phyloP scores from a whole-genome alignment of 2,329 filamentous ascomycete genomes.

The Geoglossum cookeanum region DNA sequence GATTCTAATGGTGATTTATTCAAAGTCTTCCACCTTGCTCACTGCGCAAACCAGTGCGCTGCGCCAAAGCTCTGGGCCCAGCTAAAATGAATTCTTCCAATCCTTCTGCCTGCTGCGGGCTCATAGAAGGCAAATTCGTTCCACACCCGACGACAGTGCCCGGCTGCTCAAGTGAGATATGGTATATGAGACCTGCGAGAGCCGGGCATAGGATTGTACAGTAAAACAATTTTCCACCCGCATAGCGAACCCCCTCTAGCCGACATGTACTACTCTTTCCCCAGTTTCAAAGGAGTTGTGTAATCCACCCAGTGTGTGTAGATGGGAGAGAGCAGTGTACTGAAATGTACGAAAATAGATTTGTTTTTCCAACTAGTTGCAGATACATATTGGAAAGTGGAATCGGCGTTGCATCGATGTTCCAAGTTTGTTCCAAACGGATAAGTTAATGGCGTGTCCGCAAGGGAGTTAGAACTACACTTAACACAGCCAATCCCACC shows the following conservation, averaged over 20 bases:
- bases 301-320: not conserved
- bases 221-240: not conserved
- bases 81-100: slow-evolving; percentile 52
- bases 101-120: not conserved
- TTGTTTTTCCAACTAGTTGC: not conserved
- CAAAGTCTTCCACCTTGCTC: slow-evolving; percentile 94
- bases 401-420: no score
- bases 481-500: no score
- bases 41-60: slow-evolving; percentile 84
- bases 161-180: not conserved
- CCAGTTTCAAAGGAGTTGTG: not conserved
- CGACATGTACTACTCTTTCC: not conserved
- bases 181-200: not conserved
- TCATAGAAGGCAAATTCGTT: not conserved
- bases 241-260: not conserved
- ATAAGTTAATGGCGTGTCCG: no score
- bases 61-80: slow-evolving; percentile 87
- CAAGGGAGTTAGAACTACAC: no score
- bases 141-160: not conserved
- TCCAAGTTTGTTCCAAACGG: no score
- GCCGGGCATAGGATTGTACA: not conserved
- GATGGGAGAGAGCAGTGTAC: not conserved
- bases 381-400: not conserved
- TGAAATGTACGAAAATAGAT: not conserved
- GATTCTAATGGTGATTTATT: slow-evolving; percentile 6